Conservation (phyloP, 2,329 filamentous ascomycete species). For the Cladorrhinum sp. region DNA sequence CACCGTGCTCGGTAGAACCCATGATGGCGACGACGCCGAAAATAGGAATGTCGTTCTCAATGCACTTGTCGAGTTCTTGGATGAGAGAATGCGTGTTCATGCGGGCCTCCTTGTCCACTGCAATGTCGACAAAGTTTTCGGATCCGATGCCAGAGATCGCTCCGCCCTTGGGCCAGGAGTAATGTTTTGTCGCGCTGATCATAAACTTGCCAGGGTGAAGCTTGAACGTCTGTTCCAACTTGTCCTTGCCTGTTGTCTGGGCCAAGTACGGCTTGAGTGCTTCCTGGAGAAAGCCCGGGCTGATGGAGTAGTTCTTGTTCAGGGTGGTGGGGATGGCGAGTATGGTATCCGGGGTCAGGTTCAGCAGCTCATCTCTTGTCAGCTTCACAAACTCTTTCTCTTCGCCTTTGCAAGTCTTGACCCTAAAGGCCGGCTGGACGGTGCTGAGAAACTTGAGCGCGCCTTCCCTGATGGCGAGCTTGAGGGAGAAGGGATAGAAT, state of each 20-base stretch:
- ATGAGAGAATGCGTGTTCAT: slow-evolving; percentile 36
- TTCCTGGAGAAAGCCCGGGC: slow-evolving; percentile 29
- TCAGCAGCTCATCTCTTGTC: slow-evolving; percentile 43
- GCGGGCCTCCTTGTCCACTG: slow-evolving; percentile 39
- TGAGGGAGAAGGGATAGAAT: slow-evolving; percentile 35
- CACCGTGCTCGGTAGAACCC: slow-evolving; percentile 47
- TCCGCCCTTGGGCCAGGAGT: slow-evolving; percentile 46
- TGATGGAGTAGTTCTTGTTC: slow-evolving; percentile 38
- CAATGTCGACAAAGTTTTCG: slow-evolving; percentile 39
- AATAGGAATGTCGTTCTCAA: slow-evolving; percentile 34
- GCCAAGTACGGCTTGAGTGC: slow-evolving; percentile 36
- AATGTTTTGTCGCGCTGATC: slow-evolving; percentile 41
- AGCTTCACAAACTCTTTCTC: slow-evolving; percentile 38
- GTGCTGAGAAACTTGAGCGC: not conserved
- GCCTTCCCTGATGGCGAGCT: not conserved
- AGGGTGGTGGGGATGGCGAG: slow-evolving; percentile 36
- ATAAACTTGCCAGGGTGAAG: slow-evolving; percentile 37
- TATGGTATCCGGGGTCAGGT: slow-evolving; percentile 30
- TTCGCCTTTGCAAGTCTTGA: slow-evolving; percentile 13
- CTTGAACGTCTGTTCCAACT: slow-evolving; percentile 35
- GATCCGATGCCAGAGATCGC: slow-evolving; percentile 45
- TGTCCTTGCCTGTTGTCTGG: slow-evolving; percentile 40
- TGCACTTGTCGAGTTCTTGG: slow-evolving; percentile 30
- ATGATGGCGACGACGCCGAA: slow-evolving; percentile 46
- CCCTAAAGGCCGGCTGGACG: slow-evolving; percentile 30